Conservation (phyloP, 2,329 filamentous ascomycete species). For the Stagonosporopsis cucurbitacearum region DNA sequence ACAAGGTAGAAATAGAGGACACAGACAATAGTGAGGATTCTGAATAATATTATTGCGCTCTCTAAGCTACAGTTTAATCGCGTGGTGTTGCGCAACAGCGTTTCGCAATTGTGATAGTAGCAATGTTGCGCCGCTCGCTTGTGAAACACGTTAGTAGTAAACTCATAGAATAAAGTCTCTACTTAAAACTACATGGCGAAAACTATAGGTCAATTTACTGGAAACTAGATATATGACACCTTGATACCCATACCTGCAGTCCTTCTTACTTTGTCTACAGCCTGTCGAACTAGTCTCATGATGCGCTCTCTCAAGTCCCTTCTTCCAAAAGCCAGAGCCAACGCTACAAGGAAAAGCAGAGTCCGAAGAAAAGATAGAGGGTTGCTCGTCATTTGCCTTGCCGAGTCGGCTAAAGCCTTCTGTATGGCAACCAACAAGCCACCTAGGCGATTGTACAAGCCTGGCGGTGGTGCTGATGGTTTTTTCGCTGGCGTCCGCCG, state of each 20-base stretch:
- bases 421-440: conserved; percentile 56
- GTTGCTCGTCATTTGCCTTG: conserved; percentile 60
- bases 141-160: too few species aligned
- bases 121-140: too few species aligned
- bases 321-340: conserved; percentile 78
- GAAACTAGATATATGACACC: conserved; percentile 93
- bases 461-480: conserved; percentile 41
- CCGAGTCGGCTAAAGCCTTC: conserved; percentile 58
- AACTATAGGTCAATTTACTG: too few species aligned
- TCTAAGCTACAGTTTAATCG: too few species aligned
- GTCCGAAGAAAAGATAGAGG: conserved; percentile 65
- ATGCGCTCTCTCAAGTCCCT: conserved; percentile 77
- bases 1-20: too few species aligned
- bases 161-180: too few species aligned
- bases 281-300: conserved; percentile 68
- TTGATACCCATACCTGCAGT: conserved; percentile 97
- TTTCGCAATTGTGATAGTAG: too few species aligned
- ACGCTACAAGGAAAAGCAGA: conserved; percentile 78
- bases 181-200: too few species aligned
- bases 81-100: too few species aligned
- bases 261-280: conserved; percentile 80
- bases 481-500: conserved; percentile 42
- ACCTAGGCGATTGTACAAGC: conserved; percentile 52
- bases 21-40: too few species aligned
- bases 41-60: too few species aligned